phyloP scores from a whole-genome alignment of 2,329 filamentous ascomycete genomes.

The Fusarium phyllophilum region DNA sequence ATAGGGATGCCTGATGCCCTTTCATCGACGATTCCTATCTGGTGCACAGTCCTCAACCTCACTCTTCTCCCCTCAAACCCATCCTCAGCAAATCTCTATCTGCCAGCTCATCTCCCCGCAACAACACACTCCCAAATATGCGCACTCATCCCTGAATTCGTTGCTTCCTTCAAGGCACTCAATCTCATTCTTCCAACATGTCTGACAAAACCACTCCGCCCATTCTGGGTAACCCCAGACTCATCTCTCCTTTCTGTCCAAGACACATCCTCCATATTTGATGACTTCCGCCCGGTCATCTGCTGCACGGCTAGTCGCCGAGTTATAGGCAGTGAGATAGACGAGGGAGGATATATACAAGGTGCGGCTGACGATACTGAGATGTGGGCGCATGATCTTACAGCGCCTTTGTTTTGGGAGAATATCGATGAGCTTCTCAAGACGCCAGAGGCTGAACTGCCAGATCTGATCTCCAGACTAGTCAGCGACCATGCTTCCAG shows the following conservation, averaged over 20 bases:
- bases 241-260: slow-evolving; percentile 57
- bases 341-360: slow-evolving; percentile 81
- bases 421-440: slow-evolving; percentile 69
- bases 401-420: slow-evolving; percentile 81
- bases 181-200: slow-evolving; percentile 64
- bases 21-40: slow-evolving; percentile 92
- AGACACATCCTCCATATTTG: slow-evolving; percentile 53
- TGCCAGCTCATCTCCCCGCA: slow-evolving; percentile 77
- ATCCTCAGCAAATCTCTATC: slow-evolving; percentile 66
- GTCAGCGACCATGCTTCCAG: slow-evolving; percentile 47
- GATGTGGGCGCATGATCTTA: slow-evolving; percentile 87
- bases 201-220: slow-evolving; percentile 77
- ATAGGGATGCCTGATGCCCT: slow-evolving; percentile 91
- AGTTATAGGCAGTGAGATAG: slow-evolving; percentile 71
- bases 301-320: slow-evolving; percentile 86
- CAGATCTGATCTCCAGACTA: slow-evolving; percentile 59
- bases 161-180: slow-evolving; percentile 63
- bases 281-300: slow-evolving; percentile 76
- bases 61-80: slow-evolving; percentile 73
- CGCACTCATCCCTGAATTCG: slow-evolving; percentile 65
- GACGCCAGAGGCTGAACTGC: slow-evolving; percentile 72
- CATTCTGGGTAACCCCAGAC: slow-evolving; percentile 82
- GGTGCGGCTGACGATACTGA: slow-evolving; percentile 96
- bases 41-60: slow-evolving; percentile 88
- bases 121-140: slow-evolving; percentile 82